Percentiles rank a stretch among this genome's conserved stretches.
These are phyloP conservation scores for Backusella luteola DNA, from an alignment of 192 early-diverging fungal genomes.

Conservation along the genomic window DNA sequence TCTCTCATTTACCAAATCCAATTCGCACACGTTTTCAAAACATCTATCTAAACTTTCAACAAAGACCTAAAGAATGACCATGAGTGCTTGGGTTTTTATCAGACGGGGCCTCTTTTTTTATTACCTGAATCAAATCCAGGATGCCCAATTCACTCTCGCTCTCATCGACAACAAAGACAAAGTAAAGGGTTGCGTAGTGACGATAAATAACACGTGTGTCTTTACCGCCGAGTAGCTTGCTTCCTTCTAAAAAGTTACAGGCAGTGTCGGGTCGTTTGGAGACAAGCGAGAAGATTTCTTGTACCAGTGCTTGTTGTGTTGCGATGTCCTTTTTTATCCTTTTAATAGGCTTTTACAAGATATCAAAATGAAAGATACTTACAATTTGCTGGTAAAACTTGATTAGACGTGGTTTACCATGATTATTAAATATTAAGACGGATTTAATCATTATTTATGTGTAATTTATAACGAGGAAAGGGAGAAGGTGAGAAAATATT, in stretches of 20 bases:
- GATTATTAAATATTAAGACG: conserved; percentile 99
- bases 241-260: conserved; percentile 92
- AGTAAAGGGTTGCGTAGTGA: conserved; percentile 97
- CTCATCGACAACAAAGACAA: conserved; percentile 96
- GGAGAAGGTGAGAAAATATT: background rate
- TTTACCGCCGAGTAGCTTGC: conserved; percentile 73
- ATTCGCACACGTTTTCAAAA: conserved; percentile 96
- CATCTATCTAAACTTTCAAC: conserved; percentile 91
- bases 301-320: conserved; percentile 81
- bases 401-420: conserved; percentile 91
- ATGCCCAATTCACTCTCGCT: conserved; percentile 97
- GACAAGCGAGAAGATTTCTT: conserved; percentile 86
- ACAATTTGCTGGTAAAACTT: conserved; percentile 94
- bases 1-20: conserved; percentile 73
- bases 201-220: conserved; percentile 94
- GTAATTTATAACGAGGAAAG: background rate
- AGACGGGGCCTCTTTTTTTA: background rate
- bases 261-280: conserved; percentile 81
- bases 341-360: background rate
- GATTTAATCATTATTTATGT: conserved; percentile 79
- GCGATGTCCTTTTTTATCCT: conserved; percentile 61
- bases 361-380: conserved; percentile 13
- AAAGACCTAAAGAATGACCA: conserved; percentile 64
- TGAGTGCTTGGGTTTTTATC: background rate
- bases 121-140: conserved; percentile 91